Evolutionary conservation across 805 yeast genomes (phyloP).

Genomic region (Citeromyces matritensis): DNA sequence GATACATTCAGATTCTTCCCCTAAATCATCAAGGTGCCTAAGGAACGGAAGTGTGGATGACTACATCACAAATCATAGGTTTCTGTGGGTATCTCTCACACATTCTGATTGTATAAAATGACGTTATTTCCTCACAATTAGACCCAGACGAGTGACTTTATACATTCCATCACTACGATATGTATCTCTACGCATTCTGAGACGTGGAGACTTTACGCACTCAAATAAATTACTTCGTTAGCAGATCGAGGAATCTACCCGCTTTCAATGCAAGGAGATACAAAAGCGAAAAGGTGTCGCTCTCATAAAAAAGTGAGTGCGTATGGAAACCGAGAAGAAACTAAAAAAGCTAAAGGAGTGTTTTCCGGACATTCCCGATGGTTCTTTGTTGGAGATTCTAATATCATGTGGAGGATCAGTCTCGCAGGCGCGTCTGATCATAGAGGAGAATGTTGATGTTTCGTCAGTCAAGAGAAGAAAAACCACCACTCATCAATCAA

Average conservation of each 20-base stretch:
- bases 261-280: neutral
- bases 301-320: neutral
- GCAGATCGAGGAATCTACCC: neutral
- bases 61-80: too few species aligned
- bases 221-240: neutral
- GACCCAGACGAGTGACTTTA: too few species aligned
- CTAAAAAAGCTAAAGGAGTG: slow-evolving; percentile 16
- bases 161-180: too few species aligned
- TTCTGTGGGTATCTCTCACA: too few species aligned
- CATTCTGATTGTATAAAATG: too few species aligned
- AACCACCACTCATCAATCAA: neutral
- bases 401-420: slow-evolving; percentile 39
- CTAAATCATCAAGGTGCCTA: neutral
- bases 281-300: too few species aligned
- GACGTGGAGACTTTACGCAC: neutral
- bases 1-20: neutral
- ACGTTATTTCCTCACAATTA: too few species aligned
- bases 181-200: neutral
- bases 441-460: slow-evolving; percentile 18
- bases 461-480: slow-evolving; percentile 2
- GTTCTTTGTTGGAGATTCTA: slow-evolving; percentile 32
- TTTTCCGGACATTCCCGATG: slow-evolving; percentile 27
- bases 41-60: too few species aligned
- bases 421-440: slow-evolving; percentile 19
- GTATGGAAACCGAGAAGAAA: slow-evolving; percentile 21